phyloP scores from a whole-genome alignment of 495 filamentous ascomycete genomes.

The Melanomma pulvis-pyrius region DNA sequence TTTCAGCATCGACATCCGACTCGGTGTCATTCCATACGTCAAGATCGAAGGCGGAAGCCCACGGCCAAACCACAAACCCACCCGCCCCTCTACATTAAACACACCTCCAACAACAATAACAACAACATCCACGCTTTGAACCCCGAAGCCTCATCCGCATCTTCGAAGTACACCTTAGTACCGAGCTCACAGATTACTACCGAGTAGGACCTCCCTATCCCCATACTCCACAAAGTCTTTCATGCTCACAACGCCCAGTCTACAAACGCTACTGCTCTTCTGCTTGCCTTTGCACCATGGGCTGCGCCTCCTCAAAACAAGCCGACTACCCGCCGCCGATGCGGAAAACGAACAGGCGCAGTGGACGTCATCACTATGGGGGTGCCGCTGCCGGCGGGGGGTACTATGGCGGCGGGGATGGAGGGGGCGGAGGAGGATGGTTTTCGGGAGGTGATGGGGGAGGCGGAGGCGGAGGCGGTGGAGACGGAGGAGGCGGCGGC shows the following conservation, averaged over 20 bases:
- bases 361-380: neutral
- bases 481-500: constrained; percentile 60
- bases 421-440: constrained; percentile 56
- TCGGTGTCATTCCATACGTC: no score
- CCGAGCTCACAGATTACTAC: neutral
- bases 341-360: neutral
- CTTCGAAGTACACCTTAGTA: neutral
- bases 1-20: no score
- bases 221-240: neutral
- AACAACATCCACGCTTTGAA: neutral
- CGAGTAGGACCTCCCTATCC: neutral
- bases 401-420: constrained; percentile 50
- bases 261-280: neutral
- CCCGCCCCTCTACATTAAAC: no score
- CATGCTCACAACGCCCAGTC: neutral
- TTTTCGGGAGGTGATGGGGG: constrained; percentile 78
- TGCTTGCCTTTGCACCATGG: no score
- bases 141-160: neutral
- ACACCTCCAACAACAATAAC: neutral
- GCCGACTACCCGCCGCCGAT: neutral
- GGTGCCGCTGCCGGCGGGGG: constrained; percentile 1
- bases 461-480: constrained; percentile 71
- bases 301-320: constrained; percentile 12
- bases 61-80: no score
- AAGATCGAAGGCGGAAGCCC: no score